Conservation (phyloP, 1,284 basidiomycete genomes). For the Stereum hirsutum region DNA sequence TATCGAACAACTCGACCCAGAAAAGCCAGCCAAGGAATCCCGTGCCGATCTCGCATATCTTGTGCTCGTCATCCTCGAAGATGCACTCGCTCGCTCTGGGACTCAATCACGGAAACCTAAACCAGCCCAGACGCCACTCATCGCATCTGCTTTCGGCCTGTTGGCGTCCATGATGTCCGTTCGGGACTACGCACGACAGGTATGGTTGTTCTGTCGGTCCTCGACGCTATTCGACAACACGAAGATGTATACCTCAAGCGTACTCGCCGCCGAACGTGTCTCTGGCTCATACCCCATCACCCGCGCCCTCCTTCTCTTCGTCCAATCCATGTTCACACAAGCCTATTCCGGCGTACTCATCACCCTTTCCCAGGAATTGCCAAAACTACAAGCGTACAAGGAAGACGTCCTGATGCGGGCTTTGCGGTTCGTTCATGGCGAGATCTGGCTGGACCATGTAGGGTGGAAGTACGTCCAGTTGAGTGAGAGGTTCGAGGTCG, state of each 20-base stretch:
- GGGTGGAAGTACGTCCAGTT: conserved; percentile 77
- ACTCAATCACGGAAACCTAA: conserved; percentile 32
- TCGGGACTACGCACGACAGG: conserved; percentile 64
- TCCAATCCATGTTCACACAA: conserved; percentile 69
- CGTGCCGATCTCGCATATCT: conserved; percentile 66
- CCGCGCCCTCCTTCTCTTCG: conserved; percentile 65
- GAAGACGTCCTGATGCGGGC: conserved; percentile 77
- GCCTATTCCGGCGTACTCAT: conserved; percentile 48
- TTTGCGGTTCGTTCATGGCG: conserved; percentile 67
- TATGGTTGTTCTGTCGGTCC: conserved; percentile 82
- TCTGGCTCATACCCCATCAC: conserved; percentile 77
- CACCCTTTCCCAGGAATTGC: conserved; percentile 41
- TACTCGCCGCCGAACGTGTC: conserved; percentile 62
- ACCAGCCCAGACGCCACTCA: conserved; percentile 42
- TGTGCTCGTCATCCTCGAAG: conserved; percentile 78
- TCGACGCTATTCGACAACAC: conserved; percentile 70
- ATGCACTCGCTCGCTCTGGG: conserved; percentile 53
- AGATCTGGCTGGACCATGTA: conserved; percentile 79
- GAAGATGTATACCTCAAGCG: conserved; percentile 51
- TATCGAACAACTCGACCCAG: conserved; percentile 47
- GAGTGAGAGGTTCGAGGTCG: conserved; percentile 76
- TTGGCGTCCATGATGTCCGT: conserved; percentile 72
- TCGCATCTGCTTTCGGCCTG: conserved; percentile 73
- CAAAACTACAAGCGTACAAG: conserved; percentile 61
- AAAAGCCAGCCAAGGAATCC: conserved; percentile 57